A percentile compares a stretch with the other conserved stretches of the same genome.
Evolutionary conservation across 2,329 filamentous ascomycete genomes (phyloP).

Genomic region (Sphaceloma murrayae): DNA sequence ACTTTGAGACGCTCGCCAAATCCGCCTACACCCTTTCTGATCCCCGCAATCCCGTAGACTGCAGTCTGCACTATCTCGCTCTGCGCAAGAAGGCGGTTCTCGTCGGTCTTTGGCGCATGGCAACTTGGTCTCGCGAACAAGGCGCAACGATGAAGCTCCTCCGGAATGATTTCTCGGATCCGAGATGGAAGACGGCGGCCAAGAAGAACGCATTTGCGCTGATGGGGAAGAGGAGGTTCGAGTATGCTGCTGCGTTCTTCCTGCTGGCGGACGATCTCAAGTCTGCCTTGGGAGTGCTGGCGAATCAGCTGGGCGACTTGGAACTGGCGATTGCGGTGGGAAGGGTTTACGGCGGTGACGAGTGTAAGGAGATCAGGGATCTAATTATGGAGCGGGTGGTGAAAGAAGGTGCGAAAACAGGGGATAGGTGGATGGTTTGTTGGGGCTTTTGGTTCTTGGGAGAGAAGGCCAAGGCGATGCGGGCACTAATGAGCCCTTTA

Average conservation of each 20-base stretch:
- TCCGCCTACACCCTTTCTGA: slow-evolving; percentile 89
- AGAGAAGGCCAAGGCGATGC: slow-evolving; percentile 72
- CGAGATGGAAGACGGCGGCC: slow-evolving; percentile 78
- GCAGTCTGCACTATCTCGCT: slow-evolving; percentile 83
- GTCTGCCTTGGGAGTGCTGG: slow-evolving; percentile 76
- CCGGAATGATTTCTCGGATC: slow-evolving; percentile 81
- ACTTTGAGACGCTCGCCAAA: slow-evolving; percentile 83
- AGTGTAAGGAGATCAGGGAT: slow-evolving; percentile 60
- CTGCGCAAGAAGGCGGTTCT: slow-evolving; percentile 80
- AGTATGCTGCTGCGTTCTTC: slow-evolving; percentile 94
- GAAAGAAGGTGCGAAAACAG: slow-evolving; percentile 64
- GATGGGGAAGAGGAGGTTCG: slow-evolving; percentile 81
- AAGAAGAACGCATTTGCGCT: slow-evolving; percentile 95
- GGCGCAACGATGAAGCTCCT: slow-evolving; percentile 66
- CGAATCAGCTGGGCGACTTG: slow-evolving; percentile 77
- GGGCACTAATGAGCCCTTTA: slow-evolving; percentile 61
- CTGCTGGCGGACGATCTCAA: slow-evolving; percentile 74
- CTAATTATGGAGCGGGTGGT: slow-evolving; percentile 75
- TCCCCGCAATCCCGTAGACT: slow-evolving; percentile 81
- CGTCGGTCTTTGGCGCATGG: slow-evolving; percentile 89
- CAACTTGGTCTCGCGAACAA: slow-evolving; percentile 81
- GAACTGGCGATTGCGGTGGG: slow-evolving; percentile 84
- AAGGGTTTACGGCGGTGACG: slow-evolving; percentile 79
- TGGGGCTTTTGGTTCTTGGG: slow-evolving; percentile 94
- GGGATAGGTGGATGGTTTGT: slow-evolving; percentile 85